phyloP scores from a whole-genome alignment of 306 rosid genomes.

The Dicorynia guianensis region DNA sequence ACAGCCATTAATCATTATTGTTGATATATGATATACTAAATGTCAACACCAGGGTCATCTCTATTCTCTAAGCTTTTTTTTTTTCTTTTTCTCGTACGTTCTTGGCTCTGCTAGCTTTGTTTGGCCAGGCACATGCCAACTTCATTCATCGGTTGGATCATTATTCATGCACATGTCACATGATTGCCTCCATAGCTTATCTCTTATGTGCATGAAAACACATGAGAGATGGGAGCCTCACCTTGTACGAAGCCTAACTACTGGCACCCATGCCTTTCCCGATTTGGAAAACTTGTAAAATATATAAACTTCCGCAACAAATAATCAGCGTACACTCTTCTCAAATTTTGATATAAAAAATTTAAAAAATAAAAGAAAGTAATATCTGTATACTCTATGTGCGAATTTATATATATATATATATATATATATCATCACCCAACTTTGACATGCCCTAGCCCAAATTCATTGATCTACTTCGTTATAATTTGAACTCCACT shows the following conservation, averaged over 20 bases:
- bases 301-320: too few species aligned
- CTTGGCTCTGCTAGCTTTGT: not conserved
- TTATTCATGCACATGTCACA: slow-evolving; percentile 36
- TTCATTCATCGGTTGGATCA: slow-evolving; percentile 26
- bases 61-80: slow-evolving; percentile 3
- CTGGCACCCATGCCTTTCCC: slow-evolving; percentile 2
- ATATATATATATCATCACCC: too few species aligned
- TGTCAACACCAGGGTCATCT: slow-evolving; percentile 30
- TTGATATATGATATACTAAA: not conserved
- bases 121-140: slow-evolving; percentile 39
- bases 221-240: too few species aligned
- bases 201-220: not conserved
- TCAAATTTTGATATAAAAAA: too few species aligned
- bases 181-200: slow-evolving; percentile 6
- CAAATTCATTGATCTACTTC: too few species aligned
- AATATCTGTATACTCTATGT: too few species aligned
- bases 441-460: too few species aligned
- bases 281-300: not conserved
- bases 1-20: slow-evolving; percentile 10
- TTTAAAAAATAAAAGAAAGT: too few species aligned
- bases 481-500: too few species aligned
- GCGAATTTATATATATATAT: too few species aligned
- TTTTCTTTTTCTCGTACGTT: not conserved
- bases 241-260: not conserved
- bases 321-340: too few species aligned